Evolutionary conservation across 2,329 filamentous ascomycete genomes (phyloP), one percentile per base, ranked within the genome.

Genomic region (Arachnomyces sp.): DNA sequence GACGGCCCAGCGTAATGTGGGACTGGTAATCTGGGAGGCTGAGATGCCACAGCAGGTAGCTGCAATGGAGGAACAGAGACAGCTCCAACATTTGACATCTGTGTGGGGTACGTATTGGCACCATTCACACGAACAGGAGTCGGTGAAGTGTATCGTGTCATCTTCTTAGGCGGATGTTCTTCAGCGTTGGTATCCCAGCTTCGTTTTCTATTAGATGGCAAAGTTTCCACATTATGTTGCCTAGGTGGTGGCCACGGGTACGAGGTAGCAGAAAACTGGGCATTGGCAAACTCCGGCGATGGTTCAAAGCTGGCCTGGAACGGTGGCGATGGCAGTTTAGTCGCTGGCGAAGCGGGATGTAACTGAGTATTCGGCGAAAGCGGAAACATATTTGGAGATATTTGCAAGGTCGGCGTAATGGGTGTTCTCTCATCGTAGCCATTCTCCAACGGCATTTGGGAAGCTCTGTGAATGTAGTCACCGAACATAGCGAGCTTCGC

Each of bases 401-500:
- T 44, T 13, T 50, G 56, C 38, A 58, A 48, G 36, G 51, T 50
- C 5, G 60, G 52, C 11, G 52, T 52, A 32, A 41, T 38, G 31
- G 45, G 45, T 18, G 39, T 60, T 37, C 58, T 62, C 32, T 57
- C 9, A 50, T 49, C 28, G 37, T 55, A 31, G 30, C 55, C 47
- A 56, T 55, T 59, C 44, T 70, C 56, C 30, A 67, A 52, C 5
- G 68, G 62, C 33, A 68, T 55, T 39, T 65, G 64, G 12, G 74
- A 74, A 21, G 86, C 84, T 43, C 76, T 75, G 51, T 89, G 80
- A 65, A 87, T 88, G 65, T 88, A 95, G 38, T 82, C 79, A 49
- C 82, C 81, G 58, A 95, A 95, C 50, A 82, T 83, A 38, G 83
- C 77, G 40, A 96, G 71, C 60, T 88, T 88, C 46, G 73, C 69